Evolutionary conservation across 73 alveolate species (phyloP).

Genomic region (Urostyla sp.): DNA sequence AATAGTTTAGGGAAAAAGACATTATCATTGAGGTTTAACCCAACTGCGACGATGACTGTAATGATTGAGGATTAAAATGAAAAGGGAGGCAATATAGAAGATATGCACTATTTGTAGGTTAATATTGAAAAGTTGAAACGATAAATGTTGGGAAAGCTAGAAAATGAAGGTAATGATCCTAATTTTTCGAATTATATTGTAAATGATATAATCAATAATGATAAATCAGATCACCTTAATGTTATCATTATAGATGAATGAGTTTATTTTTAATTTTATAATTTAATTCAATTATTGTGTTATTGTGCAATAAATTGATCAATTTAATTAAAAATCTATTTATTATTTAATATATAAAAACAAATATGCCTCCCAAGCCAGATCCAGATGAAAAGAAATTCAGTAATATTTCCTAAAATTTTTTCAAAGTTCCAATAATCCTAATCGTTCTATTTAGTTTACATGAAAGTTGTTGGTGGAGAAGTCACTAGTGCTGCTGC

Average conservation of each 20-base stretch:
- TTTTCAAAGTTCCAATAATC: neutral
- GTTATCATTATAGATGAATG: neutral
- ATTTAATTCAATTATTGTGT: neutral
- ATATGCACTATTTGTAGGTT: constrained; percentile 27
- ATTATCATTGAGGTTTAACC: constrained; percentile 23
- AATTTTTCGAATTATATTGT: neutral
- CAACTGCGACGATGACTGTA: no score
- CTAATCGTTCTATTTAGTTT: constrained; percentile 11
- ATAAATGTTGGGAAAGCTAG: constrained; percentile 28
- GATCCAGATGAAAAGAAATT: constrained; percentile 46
- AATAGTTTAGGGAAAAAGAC: neutral
- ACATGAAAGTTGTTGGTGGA: constrained; percentile 76
- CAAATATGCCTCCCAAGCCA: constrained; percentile 64
- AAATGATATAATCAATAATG: neutral
- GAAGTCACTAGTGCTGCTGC: constrained; percentile 84
- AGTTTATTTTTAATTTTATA: no score
- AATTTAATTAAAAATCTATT: no score
- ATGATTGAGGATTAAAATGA: constrained; percentile 27
- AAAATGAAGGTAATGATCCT: neutral
- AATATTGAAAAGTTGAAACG: constrained; percentile 34
- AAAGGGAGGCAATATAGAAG: constrained; percentile 32
- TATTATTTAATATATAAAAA: constrained; percentile 44
- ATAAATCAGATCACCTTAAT: neutral
- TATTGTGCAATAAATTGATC: neutral
- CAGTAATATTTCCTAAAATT: constrained; percentile 38